A percentile compares a stretch with the other conserved stretches of the same genome.
Evolutionary conservation across 169 alveolate species (phyloP).

Genomic region (Cyclospora cayetanensis): DNA sequence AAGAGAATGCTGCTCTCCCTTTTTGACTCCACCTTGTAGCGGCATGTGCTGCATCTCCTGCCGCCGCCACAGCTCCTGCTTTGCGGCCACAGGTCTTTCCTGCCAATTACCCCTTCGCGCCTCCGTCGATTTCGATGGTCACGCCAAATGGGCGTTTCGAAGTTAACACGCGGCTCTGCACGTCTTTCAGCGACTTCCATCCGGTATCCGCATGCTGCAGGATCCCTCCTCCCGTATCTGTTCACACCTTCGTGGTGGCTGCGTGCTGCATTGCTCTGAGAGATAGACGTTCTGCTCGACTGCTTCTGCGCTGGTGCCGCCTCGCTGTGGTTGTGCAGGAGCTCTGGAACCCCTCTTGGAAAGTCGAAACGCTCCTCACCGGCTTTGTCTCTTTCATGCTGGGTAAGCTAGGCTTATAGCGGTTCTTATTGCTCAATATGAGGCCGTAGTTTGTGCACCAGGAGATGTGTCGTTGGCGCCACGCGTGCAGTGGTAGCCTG

Average conservation of each 20-base stretch:
- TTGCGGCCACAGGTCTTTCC: slow-evolving; percentile 82
- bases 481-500: background rate
- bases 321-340: background rate
- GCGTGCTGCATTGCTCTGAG: background rate
- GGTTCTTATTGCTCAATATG: background rate
- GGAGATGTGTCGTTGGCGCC: background rate
- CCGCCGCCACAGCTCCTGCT: slow-evolving; percentile 57
- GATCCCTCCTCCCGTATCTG: background rate
- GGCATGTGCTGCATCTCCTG: slow-evolving; percentile 8
- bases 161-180: slow-evolving; percentile 77
- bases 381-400: slow-evolving; percentile 49
- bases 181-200: slow-evolving; percentile 80
- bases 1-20: background rate
- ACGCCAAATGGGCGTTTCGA: slow-evolving; percentile 93
- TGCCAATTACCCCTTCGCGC: slow-evolving; percentile 90
- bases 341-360: slow-evolving; percentile 81
- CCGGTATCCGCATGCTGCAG: slow-evolving; percentile 64
- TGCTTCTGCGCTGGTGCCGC: background rate
- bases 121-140: slow-evolving; percentile 87
- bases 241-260: background rate
- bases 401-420: background rate
- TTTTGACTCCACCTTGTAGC: background rate
- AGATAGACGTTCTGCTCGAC: background rate
- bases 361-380: slow-evolving; percentile 58
- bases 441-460: background rate